Evolutionary conservation across 2,329 filamentous ascomycete species (phyloP).

Genomic region (Sporothrix pallida): DNA sequence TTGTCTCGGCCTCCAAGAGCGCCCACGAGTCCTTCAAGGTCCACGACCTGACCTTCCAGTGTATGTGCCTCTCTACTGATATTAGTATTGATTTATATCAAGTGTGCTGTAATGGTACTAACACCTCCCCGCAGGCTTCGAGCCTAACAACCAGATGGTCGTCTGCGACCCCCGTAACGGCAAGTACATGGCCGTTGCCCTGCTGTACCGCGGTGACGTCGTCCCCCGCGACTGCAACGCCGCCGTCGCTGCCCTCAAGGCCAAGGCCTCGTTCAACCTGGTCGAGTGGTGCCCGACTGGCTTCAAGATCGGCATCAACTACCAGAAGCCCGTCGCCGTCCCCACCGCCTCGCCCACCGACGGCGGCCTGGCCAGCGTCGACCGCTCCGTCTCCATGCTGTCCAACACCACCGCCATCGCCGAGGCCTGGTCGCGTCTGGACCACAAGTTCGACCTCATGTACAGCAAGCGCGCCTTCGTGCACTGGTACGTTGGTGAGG

Average conservation of each 20-base stretch:
- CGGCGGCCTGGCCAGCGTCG: slow-evolving; percentile 65
- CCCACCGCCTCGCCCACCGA: slow-evolving; percentile 58
- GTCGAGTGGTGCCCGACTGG: slow-evolving; percentile 78
- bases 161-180: slow-evolving; percentile 75
- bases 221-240: slow-evolving; percentile 72
- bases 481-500: slow-evolving; percentile 84
- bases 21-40: slow-evolving; percentile 89
- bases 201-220: slow-evolving; percentile 74
- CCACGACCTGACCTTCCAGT: slow-evolving; percentile 75
- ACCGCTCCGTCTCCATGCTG: slow-evolving; percentile 70
- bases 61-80: slow-evolving; percentile 56
- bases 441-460: slow-evolving; percentile 80
- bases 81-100: not conserved
- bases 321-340: slow-evolving; percentile 69
- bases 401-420: slow-evolving; percentile 78
- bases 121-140: slow-evolving; percentile 62
- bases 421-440: slow-evolving; percentile 73
- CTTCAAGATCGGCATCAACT: slow-evolving; percentile 79
- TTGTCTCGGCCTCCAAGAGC: slow-evolving; percentile 75
- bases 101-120: not conserved
- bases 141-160: slow-evolving; percentile 81
- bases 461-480: slow-evolving; percentile 79
- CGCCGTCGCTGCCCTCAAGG: slow-evolving; percentile 70
- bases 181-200: slow-evolving; percentile 77
- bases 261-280: slow-evolving; percentile 73